Evolutionary conservation across 768 basidiomycete genomes (phyloP), one percentile per base, ranked within the genome.

Genomic region (Boletus reticulatus): DNA sequence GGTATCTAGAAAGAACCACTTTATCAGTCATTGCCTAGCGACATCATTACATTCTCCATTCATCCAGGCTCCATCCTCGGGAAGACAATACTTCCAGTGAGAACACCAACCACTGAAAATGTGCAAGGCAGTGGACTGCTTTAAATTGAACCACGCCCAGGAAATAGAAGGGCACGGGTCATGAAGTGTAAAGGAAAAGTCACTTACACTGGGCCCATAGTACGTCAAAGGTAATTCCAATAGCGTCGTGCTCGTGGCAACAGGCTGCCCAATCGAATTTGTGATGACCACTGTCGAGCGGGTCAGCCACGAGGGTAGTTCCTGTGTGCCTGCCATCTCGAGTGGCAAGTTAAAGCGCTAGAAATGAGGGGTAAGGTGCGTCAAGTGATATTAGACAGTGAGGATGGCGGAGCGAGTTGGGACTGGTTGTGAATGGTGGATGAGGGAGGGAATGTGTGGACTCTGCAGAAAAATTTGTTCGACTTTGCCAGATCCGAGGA

Each of bases 151-250:
- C 50, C 44, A 34, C 29, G 19, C 42, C 27, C 42, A 39, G 11
- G 45, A 29, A 34, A 39, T 34, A 20, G 34, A 31, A 59, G 19
- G n/a, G 20, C 12, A 27, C 22, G 2, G 37, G 32, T 6, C 11
- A 22, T 16, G 17, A 37, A 27, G n/a, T 43, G 44, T 9, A 50
- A 27, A 20, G 32, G 12, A 12, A 48, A 54, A 16, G 50, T 16
- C 13, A 81, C 89, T 81, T 67, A 92, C 89, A 69, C 85, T 85
- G 50, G 91, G 89, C 31, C 91, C 91, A 61, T 81, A 90, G 72
- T 92, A 93, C 0, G 90, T 92, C 61, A 91, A 73, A 39, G 91
- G 88, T 48, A 92, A 66, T 61, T 78, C 82, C 27, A 89, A 62
- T 11, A 87, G 73, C 24, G 88, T 73, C 24, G 83, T 84, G 42